Percentiles rank a stretch among this genome's conserved stretches.
phyloP scores from a whole-genome alignment of 129 eudicot species.

The Solidago caesia region DNA sequence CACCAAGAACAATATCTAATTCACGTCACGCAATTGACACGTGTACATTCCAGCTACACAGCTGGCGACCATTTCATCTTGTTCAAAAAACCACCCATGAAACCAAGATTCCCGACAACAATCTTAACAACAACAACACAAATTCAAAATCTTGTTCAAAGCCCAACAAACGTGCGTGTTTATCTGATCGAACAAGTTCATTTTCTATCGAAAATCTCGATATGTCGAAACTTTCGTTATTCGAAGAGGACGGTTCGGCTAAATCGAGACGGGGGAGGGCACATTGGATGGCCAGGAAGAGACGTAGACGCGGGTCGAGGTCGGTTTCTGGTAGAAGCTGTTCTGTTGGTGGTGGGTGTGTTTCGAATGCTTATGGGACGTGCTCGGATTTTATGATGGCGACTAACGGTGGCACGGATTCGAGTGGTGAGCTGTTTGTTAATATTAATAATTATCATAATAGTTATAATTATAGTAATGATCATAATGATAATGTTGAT shows the following conservation, averaged over 20 bases:
- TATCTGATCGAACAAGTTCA: constrained; percentile 69
- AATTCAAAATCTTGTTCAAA: constrained; percentile 30
- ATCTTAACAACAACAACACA: constrained; percentile 45
- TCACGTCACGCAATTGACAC: constrained; percentile 64
- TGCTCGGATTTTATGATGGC: constrained; percentile 86
- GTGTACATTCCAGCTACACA: constrained; percentile 66
- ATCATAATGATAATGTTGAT: constrained; percentile 53
- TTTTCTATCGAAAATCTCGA: constrained; percentile 71
- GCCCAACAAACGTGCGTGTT: constrained; percentile 77
- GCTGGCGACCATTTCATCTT: constrained; percentile 75
- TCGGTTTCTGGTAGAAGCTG: constrained; percentile 89
- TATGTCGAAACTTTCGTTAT: constrained; percentile 62
- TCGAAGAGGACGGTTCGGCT: constrained; percentile 54
- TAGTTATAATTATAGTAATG: constrained; percentile 15
- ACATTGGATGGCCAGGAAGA: constrained; percentile 53
- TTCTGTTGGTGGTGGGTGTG: constrained; percentile 43
- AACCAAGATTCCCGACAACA: constrained; percentile 47
- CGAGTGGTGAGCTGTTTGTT: constrained; percentile 91
- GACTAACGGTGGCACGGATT: constrained; percentile 72
- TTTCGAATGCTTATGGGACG: constrained; percentile 73
- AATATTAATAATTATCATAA: background rate
- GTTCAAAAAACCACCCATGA: no score
- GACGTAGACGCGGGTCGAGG: constrained; percentile 80
- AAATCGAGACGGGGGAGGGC: constrained; percentile 39
- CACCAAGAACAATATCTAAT: constrained; percentile 46